These are phyloP conservation scores for Podila verticillata DNA, from an alignment of 192 early-diverging fungal species.

Conservation along the genomic window DNA sequence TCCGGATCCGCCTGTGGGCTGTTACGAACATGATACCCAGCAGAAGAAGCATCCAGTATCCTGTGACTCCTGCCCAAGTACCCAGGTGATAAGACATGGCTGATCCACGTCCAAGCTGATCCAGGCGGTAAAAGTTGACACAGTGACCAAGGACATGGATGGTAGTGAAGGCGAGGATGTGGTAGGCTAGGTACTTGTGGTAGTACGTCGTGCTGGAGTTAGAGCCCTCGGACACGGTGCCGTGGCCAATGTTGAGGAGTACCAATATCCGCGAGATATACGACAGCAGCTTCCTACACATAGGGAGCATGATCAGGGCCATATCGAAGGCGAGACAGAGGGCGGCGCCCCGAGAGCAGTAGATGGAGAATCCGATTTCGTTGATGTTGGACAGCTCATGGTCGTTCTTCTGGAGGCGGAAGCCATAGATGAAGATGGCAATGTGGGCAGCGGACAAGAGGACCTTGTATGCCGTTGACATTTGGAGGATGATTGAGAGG, in stretches of 20 bases:
- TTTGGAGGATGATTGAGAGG: constrained; percentile 1
- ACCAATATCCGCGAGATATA: constrained; percentile 26
- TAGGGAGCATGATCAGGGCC: constrained; percentile 61
- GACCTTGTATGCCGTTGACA: constrained; percentile 15
- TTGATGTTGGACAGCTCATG: constrained; percentile 59
- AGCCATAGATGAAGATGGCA: constrained; percentile 61
- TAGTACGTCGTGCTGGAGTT: constrained; percentile 31
- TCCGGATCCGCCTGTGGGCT: constrained; percentile 65
- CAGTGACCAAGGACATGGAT: constrained; percentile 71
- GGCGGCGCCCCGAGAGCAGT: constrained; percentile 65
- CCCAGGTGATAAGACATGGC: constrained; percentile 49
- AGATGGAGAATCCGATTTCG: constrained; percentile 59
- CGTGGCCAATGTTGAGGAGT: constrained; percentile 27
- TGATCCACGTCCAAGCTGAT: constrained; percentile 22
- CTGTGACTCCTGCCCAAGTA: constrained; percentile 68
- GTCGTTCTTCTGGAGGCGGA: constrained; percentile 60
- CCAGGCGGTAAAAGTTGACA: constrained; percentile 61
- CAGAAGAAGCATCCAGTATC: constrained; percentile 72
- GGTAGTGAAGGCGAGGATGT: constrained; percentile 65
- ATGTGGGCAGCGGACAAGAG: constrained; percentile 48
- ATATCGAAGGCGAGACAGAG: constrained; percentile 64
- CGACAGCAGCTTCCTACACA: constrained; percentile 57
- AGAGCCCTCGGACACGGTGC: constrained; percentile 37
- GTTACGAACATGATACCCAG: constrained; percentile 71
- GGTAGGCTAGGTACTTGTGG: constrained; percentile 58